Percentiles rank a stretch among this genome's conserved stretches.
Conservation (phyloP, 495 filamentous ascomycete species). For the Xylaria venustula region DNA sequence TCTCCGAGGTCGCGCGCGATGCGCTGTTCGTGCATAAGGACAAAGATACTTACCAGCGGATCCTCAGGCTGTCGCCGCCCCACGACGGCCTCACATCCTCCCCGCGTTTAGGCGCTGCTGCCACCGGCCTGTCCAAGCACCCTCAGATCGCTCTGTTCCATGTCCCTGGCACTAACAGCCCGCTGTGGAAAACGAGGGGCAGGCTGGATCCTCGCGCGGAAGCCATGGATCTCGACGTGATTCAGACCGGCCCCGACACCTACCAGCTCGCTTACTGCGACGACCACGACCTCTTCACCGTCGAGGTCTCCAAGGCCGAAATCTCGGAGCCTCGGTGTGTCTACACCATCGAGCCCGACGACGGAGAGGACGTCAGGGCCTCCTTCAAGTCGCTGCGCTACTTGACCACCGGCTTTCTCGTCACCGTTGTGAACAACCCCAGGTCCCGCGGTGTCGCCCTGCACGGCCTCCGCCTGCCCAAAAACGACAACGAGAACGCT, state of each 20-base stretch:
- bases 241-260: slow-evolving; percentile 54
- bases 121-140: slow-evolving; percentile 69
- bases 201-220: slow-evolving; percentile 68
- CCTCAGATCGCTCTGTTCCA: slow-evolving; percentile 78
- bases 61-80: slow-evolving; percentile 68
- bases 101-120: slow-evolving; percentile 66
- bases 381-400: slow-evolving; percentile 70
- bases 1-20: slow-evolving; percentile 55
- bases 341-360: slow-evolving; percentile 57
- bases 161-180: slow-evolving; percentile 54
- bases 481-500: slow-evolving; percentile 37
- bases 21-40: slow-evolving; percentile 63
- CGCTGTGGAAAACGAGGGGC: slow-evolving; percentile 60
- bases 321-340: slow-evolving; percentile 56
- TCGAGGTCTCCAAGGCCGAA: slow-evolving; percentile 50
- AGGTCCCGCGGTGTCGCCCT: slow-evolving; percentile 48
- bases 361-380: slow-evolving; percentile 51
- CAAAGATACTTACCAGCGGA: slow-evolving; percentile 74
- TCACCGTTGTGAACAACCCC: slow-evolving; percentile 58
- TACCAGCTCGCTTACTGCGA: slow-evolving; percentile 80
- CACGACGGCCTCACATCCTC: slow-evolving; percentile 39
- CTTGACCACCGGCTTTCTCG: slow-evolving; percentile 70
- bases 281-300: slow-evolving; percentile 66
- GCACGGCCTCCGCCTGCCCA: slow-evolving; percentile 49
- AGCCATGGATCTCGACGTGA: slow-evolving; percentile 79